phyloP scores from a whole-genome alignment of 1,284 basidiomycete genomes.

The Tilletia walkeri region DNA sequence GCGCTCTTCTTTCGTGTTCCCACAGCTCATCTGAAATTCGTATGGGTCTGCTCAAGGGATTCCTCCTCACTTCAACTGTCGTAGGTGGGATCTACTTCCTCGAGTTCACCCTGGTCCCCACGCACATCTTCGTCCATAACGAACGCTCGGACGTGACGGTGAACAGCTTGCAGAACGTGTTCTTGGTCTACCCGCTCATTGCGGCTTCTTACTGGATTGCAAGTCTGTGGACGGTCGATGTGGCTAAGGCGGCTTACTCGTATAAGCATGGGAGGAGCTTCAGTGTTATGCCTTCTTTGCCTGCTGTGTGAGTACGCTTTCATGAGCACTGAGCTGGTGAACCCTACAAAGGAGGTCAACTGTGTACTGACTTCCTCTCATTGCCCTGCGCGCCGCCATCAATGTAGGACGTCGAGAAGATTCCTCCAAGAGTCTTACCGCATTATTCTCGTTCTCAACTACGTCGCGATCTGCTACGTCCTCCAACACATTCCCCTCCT shows the following conservation, averaged over 20 bases:
- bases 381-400: too few species aligned
- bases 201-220: constrained; percentile 49
- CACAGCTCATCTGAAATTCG: constrained; percentile 41
- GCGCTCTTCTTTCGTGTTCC: too few species aligned
- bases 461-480: constrained; percentile 38
- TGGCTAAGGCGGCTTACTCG: constrained; percentile 47
- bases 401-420: constrained; percentile 28
- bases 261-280: constrained; percentile 27
- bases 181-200: constrained; percentile 53
- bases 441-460: constrained; percentile 45
- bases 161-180: constrained; percentile 30
- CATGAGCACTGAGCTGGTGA: neutral
- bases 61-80: constrained; percentile 44
- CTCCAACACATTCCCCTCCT: constrained; percentile 44
- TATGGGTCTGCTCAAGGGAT: constrained; percentile 45
- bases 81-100: constrained; percentile 46
- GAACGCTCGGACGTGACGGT: neutral
- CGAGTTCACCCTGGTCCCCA: constrained; percentile 50
- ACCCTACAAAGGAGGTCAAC: too few species aligned
- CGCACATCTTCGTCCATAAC: constrained; percentile 33
- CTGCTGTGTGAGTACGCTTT: neutral
- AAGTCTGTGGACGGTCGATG: constrained; percentile 49
- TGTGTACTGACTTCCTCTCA: too few species aligned
- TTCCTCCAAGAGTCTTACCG: constrained; percentile 45
- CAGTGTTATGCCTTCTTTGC: neutral